Evolutionary conservation across 2,329 filamentous ascomycete species (phyloP).

Genomic region (Fusarium staphyleae): DNA sequence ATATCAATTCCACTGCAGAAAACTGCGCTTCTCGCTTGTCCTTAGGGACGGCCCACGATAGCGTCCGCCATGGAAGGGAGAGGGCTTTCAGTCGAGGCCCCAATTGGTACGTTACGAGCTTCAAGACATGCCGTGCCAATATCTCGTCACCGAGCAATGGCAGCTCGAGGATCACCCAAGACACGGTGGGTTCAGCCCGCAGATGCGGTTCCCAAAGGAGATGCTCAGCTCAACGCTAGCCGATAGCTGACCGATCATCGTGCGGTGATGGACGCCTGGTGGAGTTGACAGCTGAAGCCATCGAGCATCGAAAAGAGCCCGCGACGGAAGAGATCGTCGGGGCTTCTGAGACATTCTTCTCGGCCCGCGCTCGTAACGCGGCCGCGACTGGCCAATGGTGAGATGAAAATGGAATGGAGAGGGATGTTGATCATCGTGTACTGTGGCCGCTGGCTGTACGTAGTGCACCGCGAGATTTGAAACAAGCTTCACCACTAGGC

Average conservation of each 20-base stretch:
- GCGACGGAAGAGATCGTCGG: slow-evolving; percentile 27
- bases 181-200: neutral
- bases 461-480: slow-evolving; percentile 18
- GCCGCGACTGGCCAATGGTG: slow-evolving; percentile 14
- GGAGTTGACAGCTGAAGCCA: slow-evolving; percentile 10
- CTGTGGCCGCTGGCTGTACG: neutral
- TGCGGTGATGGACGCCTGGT: slow-evolving; percentile 17
- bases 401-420: slow-evolving; percentile 22
- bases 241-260: slow-evolving; percentile 27
- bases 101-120: slow-evolving; percentile 22
- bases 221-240: slow-evolving; percentile 22
- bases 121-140: slow-evolving; percentile 6
- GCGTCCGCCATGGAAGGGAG: slow-evolving; percentile 22
- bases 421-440: slow-evolving; percentile 17
- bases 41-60: slow-evolving; percentile 36
- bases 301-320: neutral
- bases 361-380: slow-evolving; percentile 12
- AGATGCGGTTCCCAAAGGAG: neutral
- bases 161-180: too few species aligned
- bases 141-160: neutral
- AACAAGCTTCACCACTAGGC: slow-evolving; percentile 17
- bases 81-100: neutral
- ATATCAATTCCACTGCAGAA: neutral
- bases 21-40: neutral
- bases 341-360: slow-evolving; percentile 33